Evolutionary conservation across 1,139 yeast genomes (phyloP), one percentile per base, ranked within the genome.

Genomic region (Hansenula sp.): DNA sequence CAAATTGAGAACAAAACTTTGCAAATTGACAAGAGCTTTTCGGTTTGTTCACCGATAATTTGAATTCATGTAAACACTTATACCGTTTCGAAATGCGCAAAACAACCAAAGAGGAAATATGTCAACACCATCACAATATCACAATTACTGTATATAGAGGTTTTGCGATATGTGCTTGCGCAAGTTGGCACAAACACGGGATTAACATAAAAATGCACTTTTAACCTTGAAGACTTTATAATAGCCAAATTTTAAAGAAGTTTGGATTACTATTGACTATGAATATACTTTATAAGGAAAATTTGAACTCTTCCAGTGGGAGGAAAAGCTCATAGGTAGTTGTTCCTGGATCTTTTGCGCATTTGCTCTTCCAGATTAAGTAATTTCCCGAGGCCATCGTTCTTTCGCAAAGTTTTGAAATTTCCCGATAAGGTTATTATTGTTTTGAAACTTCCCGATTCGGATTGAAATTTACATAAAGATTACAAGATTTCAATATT

Each of bases 381-480:
- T 33, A 15, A 11, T 17, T 19, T 8, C 15, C 9, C 25, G 25
- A 9, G 25, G 25, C 5, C 8, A 21, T 21, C 25, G 9, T 6
- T 21, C 25, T 12, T 15, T n/a, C 17, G 16, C 17, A 21, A 21
- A 12, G 31, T 11, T 28, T 5, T 28, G 18, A n/a, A 35, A 27
- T 17, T 35, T 17, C 38, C 38, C 32, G 38, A 35, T 35, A 11
- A 7, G 30, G 38, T 11, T 19, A 21, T 34, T 21, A 21, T 34
- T 39, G 48, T 47, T 47, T 41, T 45, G 47, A 38, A 35, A 40
- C 47, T 47, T 31, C 53, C 52, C 19, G 2, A 15, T 35, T 27
- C 15, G 34, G 34, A 11, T 48, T 29, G 25, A 50, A 49, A 29
- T 12, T 31, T 33, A 44, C 25, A 32, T 32, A 43, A 31, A 47